These are phyloP conservation scores for Quercus robur DNA, from an alignment of 306 rosid species.

Conservation along the genomic window DNA sequence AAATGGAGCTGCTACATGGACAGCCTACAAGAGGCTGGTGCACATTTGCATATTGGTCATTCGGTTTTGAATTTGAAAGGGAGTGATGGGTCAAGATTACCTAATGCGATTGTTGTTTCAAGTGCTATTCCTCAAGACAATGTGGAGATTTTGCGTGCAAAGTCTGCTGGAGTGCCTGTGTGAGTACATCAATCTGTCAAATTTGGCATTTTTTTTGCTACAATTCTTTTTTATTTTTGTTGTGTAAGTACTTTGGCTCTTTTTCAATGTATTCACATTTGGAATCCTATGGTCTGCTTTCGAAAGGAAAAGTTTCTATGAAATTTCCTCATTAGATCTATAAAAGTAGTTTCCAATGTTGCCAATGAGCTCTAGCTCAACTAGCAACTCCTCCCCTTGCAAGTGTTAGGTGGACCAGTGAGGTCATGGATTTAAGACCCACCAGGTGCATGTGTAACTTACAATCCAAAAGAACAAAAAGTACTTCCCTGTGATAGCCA, in stretches of 20 bases:
- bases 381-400: too few relatives aligned
- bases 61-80: slow-evolving; percentile 15
- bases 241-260: not conserved
- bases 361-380: too few relatives aligned
- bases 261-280: not conserved
- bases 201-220: not conserved
- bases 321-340: too few relatives aligned
- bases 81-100: not conserved
- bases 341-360: too few relatives aligned
- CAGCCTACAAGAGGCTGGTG: slow-evolving; percentile 24
- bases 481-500: too few relatives aligned
- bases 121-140: slow-evolving; percentile 30
- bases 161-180: slow-evolving; percentile 27
- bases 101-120: slow-evolving; percentile 21
- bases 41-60: slow-evolving; percentile 19
- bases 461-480: too few relatives aligned
- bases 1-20: slow-evolving; percentile 33
- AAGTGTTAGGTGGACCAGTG: too few relatives aligned
- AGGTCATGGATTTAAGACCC: too few relatives aligned
- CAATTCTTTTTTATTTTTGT: not conserved
- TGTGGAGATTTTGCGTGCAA: slow-evolving; percentile 25
- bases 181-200: slow-evolving; percentile 7
- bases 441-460: too few relatives aligned
- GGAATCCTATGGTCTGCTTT: not conserved
- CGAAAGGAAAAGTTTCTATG: not conserved